Evolutionary conservation across 306 rosid species (phyloP).

Genomic region (Rosa chinensis): DNA sequence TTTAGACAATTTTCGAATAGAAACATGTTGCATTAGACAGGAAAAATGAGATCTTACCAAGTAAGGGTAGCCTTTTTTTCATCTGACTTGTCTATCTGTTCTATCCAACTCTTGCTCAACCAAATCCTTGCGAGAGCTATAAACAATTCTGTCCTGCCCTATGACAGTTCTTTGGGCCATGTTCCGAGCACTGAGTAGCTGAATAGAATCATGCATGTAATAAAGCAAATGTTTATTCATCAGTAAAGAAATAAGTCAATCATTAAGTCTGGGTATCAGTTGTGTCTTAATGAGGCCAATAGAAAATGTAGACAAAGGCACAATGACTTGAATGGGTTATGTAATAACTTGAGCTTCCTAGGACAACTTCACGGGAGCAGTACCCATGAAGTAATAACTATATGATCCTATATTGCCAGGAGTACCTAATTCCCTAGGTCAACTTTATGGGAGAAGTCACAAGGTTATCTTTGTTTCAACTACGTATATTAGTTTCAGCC

Average conservation of each 20-base stretch:
- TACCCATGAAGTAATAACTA: too few relatives aligned
- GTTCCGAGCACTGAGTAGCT: conserved; percentile 88
- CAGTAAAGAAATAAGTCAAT: not conserved
- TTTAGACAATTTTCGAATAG: not conserved
- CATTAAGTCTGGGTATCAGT: too few relatives aligned
- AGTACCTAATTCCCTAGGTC: not conserved
- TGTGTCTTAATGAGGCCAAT: not conserved
- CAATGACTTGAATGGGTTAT: too few relatives aligned
- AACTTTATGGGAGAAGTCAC: not conserved
- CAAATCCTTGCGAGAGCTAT: conserved; percentile 82
- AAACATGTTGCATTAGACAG: not conserved
- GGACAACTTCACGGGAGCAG: too few relatives aligned
- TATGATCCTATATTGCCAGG: not conserved
- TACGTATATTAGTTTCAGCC: not conserved
- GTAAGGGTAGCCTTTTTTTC: conserved; percentile 26
- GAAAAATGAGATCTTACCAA: conserved; percentile 5
- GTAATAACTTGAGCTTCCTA: too few relatives aligned
- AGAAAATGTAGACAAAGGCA: not conserved
- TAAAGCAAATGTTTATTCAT: not conserved
- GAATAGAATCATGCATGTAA: conserved; percentile 24
- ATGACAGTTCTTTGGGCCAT: conserved; percentile 86
- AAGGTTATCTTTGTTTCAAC: too few relatives aligned
- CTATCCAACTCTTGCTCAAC: conserved; percentile 87
- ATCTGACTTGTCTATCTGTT: conserved; percentile 67
- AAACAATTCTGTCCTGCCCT: conserved; percentile 85